Percentiles rank a stretch among this genome's conserved stretches.
Conservation (phyloP, 148 eudicot species). For the Amaranthus hypochondriacus region DNA sequence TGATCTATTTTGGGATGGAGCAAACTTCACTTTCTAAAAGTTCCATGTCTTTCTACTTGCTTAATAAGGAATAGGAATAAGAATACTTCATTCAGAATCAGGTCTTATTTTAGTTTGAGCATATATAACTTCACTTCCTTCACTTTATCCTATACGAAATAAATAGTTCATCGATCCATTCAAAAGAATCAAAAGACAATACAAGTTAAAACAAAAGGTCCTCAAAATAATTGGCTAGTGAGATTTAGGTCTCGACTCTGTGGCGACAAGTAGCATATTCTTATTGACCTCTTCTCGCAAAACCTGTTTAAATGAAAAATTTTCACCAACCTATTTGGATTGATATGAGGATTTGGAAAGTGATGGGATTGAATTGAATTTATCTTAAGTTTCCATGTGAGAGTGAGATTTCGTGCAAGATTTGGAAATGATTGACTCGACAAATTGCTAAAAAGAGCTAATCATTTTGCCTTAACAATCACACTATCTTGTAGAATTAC, state of each 20-base stretch:
- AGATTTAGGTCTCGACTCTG: too few relatives aligned
- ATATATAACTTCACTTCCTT: too few relatives aligned
- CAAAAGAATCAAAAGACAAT: neutral
- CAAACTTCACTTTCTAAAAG: neutral
- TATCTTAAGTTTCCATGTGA: neutral
- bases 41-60: too few relatives aligned
- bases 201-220: neutral
- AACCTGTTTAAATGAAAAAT: too few relatives aligned
- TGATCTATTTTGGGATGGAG: neutral
- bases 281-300: too few relatives aligned
- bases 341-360: neutral
- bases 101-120: too few relatives aligned
- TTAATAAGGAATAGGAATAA: too few relatives aligned
- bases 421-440: neutral
- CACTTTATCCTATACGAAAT: too few relatives aligned
- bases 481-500: neutral
- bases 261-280: too few relatives aligned
- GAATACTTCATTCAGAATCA: too few relatives aligned
- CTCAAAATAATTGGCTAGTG: too few relatives aligned
- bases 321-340: neutral
- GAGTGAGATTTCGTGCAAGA: slow-evolving; percentile 18
- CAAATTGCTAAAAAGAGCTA: neutral
- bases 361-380: neutral
- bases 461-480: neutral
- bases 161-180: too few relatives aligned